phyloP scores from a whole-genome alignment of 2,329 filamentous ascomycete genomes.

The Cladophialophora yegresii region DNA sequence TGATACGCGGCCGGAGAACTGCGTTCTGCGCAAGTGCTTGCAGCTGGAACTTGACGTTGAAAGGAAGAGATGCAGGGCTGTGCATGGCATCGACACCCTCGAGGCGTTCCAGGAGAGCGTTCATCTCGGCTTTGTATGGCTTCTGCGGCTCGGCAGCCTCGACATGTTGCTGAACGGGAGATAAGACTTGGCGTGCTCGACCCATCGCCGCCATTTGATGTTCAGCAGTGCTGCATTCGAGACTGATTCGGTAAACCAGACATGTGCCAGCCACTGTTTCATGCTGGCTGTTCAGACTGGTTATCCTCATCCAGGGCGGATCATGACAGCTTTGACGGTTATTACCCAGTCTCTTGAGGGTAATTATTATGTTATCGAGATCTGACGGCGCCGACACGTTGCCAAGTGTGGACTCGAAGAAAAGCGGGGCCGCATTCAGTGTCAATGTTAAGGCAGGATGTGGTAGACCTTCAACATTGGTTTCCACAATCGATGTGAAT shows the following conservation, averaged over 20 bases:
- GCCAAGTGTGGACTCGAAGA: slow-evolving; percentile 34
- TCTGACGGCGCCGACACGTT: neutral
- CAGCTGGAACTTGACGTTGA: slow-evolving; percentile 62
- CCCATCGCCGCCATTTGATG: slow-evolving; percentile 38
- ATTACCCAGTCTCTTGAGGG: neutral
- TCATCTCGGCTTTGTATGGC: slow-evolving; percentile 31
- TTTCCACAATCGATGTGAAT: slow-evolving; percentile 46
- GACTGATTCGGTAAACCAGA: slow-evolving; percentile 54
- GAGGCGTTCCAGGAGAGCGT: slow-evolving; percentile 40
- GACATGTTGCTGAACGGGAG: slow-evolving; percentile 35
- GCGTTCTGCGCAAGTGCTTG: slow-evolving; percentile 65
- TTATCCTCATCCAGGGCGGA: slow-evolving; percentile 31
- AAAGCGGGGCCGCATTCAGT: slow-evolving; percentile 55
- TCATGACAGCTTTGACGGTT: neutral
- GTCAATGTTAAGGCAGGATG: slow-evolving; percentile 53
- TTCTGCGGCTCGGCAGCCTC: slow-evolving; percentile 17
- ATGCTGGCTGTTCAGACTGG: slow-evolving; percentile 44
- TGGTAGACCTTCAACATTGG: slow-evolving; percentile 44
- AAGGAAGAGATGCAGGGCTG: slow-evolving; percentile 47
- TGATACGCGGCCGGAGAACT: slow-evolving; percentile 59
- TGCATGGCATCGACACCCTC: slow-evolving; percentile 16
- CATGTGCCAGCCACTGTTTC: slow-evolving; percentile 49
- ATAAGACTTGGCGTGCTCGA: slow-evolving; percentile 40
- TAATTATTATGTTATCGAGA: neutral
- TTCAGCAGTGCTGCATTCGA: slow-evolving; percentile 38